A percentile compares a stretch with the other conserved stretches of the same genome.
phyloP scores from a whole-genome alignment of 352 stramenopile species.

The Phytophthora rubi region DNA sequence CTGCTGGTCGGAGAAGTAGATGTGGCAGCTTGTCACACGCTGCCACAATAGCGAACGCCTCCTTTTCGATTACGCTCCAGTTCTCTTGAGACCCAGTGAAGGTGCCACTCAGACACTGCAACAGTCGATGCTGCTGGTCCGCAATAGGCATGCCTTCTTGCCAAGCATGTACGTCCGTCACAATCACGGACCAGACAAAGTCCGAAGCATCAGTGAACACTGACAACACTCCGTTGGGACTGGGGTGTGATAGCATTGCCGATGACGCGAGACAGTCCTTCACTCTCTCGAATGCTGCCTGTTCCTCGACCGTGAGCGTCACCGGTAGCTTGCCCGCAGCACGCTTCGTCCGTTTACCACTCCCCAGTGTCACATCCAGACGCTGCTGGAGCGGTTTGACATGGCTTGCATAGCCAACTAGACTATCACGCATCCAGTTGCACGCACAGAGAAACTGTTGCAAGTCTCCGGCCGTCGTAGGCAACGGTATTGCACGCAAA shows the following conservation, averaged over 20 bases:
- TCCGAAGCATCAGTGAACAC: conserved; percentile 6
- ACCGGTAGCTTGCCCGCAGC: not conserved
- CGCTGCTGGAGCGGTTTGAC: not conserved
- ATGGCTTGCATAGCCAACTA: not conserved
- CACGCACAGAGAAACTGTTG: conserved; percentile 16
- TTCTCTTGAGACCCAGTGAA: conserved; percentile 6
- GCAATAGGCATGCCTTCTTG: not conserved
- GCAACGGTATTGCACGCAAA: conserved; percentile 6
- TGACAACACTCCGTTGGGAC: not conserved
- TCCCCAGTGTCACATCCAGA: conserved; percentile 5
- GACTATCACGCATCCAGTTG: conserved; percentile 16
- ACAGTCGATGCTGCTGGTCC: not conserved
- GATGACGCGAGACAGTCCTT: not conserved
- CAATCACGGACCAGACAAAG: not conserved
- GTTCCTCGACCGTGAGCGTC: conserved; percentile 3
- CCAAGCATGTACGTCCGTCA: conserved; percentile 5
- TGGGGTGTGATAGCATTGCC: not conserved
- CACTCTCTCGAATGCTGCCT: not conserved
- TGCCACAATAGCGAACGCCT: conserved; percentile 22
- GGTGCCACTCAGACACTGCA: conserved; percentile 1
- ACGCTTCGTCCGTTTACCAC: conserved; percentile 6
- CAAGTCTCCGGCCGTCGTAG: conserved; percentile 1
- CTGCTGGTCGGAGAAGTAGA: conserved; percentile 11
- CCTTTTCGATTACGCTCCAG: conserved; percentile 21
- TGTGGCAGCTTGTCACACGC: conserved; percentile 24